Percentiles rank a stretch among this genome's conserved stretches.
Conservation (phyloP, 352 stramenopile species). For the Phytophthora colocasiae region DNA sequence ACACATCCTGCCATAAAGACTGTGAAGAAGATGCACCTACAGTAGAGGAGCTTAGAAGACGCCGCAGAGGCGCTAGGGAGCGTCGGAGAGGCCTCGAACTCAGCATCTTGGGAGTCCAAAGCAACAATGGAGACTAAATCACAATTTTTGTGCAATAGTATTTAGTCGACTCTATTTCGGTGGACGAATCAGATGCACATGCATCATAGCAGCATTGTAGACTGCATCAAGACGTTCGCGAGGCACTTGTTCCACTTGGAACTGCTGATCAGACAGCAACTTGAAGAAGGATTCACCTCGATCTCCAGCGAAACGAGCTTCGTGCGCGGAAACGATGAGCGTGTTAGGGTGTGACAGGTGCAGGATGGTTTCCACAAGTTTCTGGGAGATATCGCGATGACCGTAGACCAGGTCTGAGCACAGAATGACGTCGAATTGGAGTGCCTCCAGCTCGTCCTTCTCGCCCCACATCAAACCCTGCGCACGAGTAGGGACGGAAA, state of each 20-base stretch:
- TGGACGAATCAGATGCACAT: slow-evolving; percentile 51
- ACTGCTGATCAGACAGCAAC: slow-evolving; percentile 33
- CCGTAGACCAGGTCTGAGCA: slow-evolving; percentile 70
- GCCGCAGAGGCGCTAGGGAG: slow-evolving; percentile 13
- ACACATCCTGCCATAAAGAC: slow-evolving; percentile 41
- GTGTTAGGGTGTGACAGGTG: slow-evolving; percentile 43
- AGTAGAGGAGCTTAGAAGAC: slow-evolving; percentile 10
- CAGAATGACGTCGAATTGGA: slow-evolving; percentile 58
- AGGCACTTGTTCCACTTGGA: slow-evolving; percentile 42
- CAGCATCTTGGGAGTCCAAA: slow-evolving; percentile 34
- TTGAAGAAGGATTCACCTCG: slow-evolving; percentile 59
- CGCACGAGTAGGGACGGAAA: slow-evolving; percentile 30
- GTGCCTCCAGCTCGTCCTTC: slow-evolving; percentile 11
- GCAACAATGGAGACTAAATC: slow-evolving; percentile 4
- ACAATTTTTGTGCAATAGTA: slow-evolving; percentile 7
- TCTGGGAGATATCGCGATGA: slow-evolving; percentile 48
- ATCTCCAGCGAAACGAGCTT: slow-evolving; percentile 65
- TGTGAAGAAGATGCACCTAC: slow-evolving; percentile 2
- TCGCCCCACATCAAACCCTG: slow-evolving; percentile 56
- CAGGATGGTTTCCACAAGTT: slow-evolving; percentile 53
- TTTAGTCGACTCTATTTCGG: not conserved
- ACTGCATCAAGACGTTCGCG: slow-evolving; percentile 41
- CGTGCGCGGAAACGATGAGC: slow-evolving; percentile 53
- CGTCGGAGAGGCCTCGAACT: slow-evolving; percentile 8
- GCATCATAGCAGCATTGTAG: slow-evolving; percentile 55